Percentiles rank a stretch among this genome's conserved stretches.
phyloP scores from a whole-genome alignment of 805 yeast genomes.

The Teunomyces gatunensis region DNA sequence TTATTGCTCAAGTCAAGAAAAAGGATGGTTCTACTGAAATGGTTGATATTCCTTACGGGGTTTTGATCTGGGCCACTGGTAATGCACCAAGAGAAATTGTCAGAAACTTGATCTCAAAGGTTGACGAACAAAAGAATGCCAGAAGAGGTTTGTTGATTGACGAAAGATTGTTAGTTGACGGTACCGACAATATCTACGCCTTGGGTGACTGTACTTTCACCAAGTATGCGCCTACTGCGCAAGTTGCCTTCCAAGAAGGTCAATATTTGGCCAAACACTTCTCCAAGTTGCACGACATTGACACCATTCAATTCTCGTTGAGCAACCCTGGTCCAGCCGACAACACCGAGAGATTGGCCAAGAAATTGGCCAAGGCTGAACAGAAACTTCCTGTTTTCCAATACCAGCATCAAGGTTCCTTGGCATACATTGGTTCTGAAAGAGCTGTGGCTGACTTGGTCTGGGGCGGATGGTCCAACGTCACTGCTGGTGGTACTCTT shows the following conservation, averaged over 20 bases:
- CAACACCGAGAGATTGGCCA: slow-evolving; percentile 42
- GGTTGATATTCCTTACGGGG: slow-evolving; percentile 79
- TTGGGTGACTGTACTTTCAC: slow-evolving; percentile 94
- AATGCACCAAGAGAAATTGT: slow-evolving; percentile 83
- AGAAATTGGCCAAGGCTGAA: slow-evolving; percentile 44
- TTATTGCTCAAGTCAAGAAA: slow-evolving; percentile 67
- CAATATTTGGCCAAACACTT: slow-evolving; percentile 72
- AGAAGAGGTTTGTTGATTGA: slow-evolving; percentile 88
- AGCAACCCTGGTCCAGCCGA: slow-evolving; percentile 34
- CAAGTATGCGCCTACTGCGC: slow-evolving; percentile 93
- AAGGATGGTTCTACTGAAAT: slow-evolving; percentile 60
- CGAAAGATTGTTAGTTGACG: slow-evolving; percentile 78
- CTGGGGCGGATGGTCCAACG: slow-evolving; percentile 74
- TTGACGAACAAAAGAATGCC: slow-evolving; percentile 78
- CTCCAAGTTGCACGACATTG: slow-evolving; percentile 60
- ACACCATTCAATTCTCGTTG: slow-evolving; percentile 49
- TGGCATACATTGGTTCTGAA: slow-evolving; percentile 92
- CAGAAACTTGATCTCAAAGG: slow-evolving; percentile 58
- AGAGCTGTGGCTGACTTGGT: slow-evolving; percentile 90
- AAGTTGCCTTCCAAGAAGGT: slow-evolving; percentile 96
- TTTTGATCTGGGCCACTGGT: slow-evolving; percentile 97
- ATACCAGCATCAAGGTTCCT: slow-evolving; percentile 87
- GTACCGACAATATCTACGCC: slow-evolving; percentile 80
- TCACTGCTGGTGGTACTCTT: slow-evolving; percentile 78
- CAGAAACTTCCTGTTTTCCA: slow-evolving; percentile 58